These are phyloP conservation scores for Arthrinium puccinioides DNA, from an alignment of 2,329 filamentous ascomycete genomes.

Conservation along the genomic window DNA sequence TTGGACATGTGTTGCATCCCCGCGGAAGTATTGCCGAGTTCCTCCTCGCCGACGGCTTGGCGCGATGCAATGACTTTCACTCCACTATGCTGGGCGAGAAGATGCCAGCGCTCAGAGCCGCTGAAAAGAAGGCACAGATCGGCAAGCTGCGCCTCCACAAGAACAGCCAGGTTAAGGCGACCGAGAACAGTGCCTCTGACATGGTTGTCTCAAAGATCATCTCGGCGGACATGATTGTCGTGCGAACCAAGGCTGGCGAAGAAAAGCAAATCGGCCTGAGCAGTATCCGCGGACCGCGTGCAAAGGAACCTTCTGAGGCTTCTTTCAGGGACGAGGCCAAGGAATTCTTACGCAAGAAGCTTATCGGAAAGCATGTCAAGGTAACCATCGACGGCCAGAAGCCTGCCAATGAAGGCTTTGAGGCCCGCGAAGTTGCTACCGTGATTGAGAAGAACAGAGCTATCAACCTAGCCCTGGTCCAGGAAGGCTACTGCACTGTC, in stretches of 20 bases:
- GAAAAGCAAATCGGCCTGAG: conserved; percentile 91
- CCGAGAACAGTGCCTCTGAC: conserved; percentile 60
- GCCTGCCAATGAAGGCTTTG: conserved; percentile 81
- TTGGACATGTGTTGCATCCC: conserved; percentile 81
- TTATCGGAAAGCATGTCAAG: conserved; percentile 94
- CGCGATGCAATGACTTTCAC: conserved; percentile 91
- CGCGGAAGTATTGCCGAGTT: conserved; percentile 90
- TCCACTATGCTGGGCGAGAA: conserved; percentile 83
- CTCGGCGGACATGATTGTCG: conserved; percentile 80
- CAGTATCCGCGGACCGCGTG: conserved; percentile 89
- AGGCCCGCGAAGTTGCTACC: conserved; percentile 91
- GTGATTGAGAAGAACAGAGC: conserved; percentile 81
- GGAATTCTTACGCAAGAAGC: conserved; percentile 85
- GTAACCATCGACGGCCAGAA: conserved; percentile 86
- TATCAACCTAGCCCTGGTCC: conserved; percentile 75
- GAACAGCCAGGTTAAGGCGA: conserved; percentile 65
- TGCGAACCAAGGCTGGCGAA: conserved; percentile 74
- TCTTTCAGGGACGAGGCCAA: conserved; percentile 91
- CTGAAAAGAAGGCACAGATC: conserved; percentile 78
- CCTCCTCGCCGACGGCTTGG: conserved; percentile 80
- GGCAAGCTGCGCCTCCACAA: conserved; percentile 75
- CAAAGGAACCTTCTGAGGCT: conserved; percentile 76
- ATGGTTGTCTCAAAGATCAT: conserved; percentile 80
- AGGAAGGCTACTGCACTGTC: conserved; percentile 87
- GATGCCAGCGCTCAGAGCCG: conserved; percentile 78